A percentile compares a stretch with the other conserved stretches of the same genome.
Conservation (phyloP, 2,329 filamentous ascomycete genomes). For the Colletotrichum cuscutae region DNA sequence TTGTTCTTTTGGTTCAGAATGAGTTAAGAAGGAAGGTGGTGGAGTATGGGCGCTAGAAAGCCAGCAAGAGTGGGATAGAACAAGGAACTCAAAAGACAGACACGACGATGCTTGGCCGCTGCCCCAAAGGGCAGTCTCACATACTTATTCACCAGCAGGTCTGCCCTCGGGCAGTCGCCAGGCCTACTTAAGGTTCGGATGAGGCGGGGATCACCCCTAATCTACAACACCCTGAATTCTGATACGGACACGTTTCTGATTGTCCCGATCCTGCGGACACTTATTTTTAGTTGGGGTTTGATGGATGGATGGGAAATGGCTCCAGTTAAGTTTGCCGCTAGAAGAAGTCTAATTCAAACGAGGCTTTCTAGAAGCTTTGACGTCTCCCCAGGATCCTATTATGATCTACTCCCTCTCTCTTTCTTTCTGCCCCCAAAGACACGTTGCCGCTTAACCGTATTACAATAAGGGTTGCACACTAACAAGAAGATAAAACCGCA, state of each 20-base stretch:
- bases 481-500: too few relatives aligned
- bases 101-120: too few relatives aligned
- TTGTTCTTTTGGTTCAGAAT: not conserved
- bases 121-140: too few relatives aligned
- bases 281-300: not conserved
- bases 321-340: not conserved
- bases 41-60: too few relatives aligned
- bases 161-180: not conserved
- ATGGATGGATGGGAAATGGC: not conserved
- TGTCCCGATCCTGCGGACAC: not conserved
- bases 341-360: not conserved
- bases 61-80: too few relatives aligned
- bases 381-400: too few relatives aligned
- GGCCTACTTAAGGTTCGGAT: not conserved
- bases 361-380: too few relatives aligned
- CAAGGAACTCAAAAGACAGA: too few relatives aligned
- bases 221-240: not conserved
- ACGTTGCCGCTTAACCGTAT: too few relatives aligned
- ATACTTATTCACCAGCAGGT: not conserved
- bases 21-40: too few relatives aligned
- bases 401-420: not conserved
- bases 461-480: too few relatives aligned
- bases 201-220: not conserved
- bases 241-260: not conserved
- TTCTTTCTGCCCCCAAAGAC: too few relatives aligned